Evolutionary conservation across 116 monocot species (phyloP).

Genomic region (Cymodocea nodosa): DNA sequence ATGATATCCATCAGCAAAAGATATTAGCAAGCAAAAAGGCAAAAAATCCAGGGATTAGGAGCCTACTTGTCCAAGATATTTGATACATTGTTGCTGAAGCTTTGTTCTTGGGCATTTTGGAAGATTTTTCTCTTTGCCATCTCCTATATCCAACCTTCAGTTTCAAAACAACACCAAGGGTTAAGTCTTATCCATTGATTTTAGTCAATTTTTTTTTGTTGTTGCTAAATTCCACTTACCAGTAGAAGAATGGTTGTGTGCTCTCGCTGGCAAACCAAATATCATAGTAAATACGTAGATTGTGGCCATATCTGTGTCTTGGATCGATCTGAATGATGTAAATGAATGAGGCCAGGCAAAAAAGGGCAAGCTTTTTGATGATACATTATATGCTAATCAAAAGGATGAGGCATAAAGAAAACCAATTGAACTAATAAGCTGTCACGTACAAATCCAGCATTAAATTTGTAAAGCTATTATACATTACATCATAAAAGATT

Average conservation of each 20-base stretch:
- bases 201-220: not conserved
- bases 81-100: slow-evolving; percentile 75
- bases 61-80: slow-evolving; percentile 85
- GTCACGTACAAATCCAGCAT: too few species aligned
- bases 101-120: slow-evolving; percentile 59
- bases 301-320: slow-evolving; percentile 89
- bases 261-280: slow-evolving; percentile 78
- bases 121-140: slow-evolving; percentile 72
- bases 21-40: too few species aligned
- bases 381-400: not conserved
- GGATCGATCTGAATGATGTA: slow-evolving; percentile 66
- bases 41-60: not conserved
- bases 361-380: not conserved
- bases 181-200: not conserved
- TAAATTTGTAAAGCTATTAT: too few species aligned
- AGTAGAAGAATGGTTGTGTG: slow-evolving; percentile 91
- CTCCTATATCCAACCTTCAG: slow-evolving; percentile 79
- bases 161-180: not conserved
- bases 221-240: slow-evolving; percentile 24
- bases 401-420: too few species aligned
- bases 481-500: too few species aligned
- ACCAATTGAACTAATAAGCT: too few species aligned
- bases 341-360: not conserved
- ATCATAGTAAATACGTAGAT: slow-evolving; percentile 86
- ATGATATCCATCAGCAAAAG: not conserved